Percentiles rank a stretch among this genome's conserved stretches.
Evolutionary conservation across 495 filamentous ascomycete species (phyloP).

Genomic region (Neurospora discreta): DNA sequence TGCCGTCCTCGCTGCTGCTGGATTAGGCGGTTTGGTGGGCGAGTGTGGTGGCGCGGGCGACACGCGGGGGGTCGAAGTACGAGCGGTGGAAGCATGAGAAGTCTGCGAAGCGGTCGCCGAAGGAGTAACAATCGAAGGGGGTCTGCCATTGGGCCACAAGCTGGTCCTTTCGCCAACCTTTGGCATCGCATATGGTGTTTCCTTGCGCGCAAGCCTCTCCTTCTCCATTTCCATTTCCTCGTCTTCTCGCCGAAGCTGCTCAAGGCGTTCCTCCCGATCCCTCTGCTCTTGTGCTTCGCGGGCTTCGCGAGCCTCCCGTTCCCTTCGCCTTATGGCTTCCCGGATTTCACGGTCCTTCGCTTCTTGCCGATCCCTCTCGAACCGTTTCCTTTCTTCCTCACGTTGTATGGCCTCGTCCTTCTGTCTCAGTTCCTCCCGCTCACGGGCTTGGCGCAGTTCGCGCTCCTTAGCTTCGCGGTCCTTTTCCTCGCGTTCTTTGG

Average conservation of each 20-base stretch:
- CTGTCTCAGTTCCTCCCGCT: neutral
- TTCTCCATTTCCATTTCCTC: conserved; percentile 17
- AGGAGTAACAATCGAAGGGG: conserved; percentile 21
- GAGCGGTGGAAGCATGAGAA: neutral
- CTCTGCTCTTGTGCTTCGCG: conserved; percentile 27
- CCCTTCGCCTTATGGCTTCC: conserved; percentile 32
- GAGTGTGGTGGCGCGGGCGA: conserved; percentile 10
- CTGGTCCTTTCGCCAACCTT: conserved; percentile 45
- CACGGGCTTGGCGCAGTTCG: neutral
- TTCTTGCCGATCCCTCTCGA: conserved; percentile 24
- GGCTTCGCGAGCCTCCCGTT: conserved; percentile 18
- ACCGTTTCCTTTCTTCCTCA: conserved; percentile 26
- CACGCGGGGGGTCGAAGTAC: neutral
- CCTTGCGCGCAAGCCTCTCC: conserved; percentile 26
- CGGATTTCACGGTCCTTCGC: conserved; percentile 17
- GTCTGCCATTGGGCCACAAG: conserved; percentile 42
- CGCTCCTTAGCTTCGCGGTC: conserved; percentile 9
- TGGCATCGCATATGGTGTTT: conserved; percentile 39
- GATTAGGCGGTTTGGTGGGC: neutral
- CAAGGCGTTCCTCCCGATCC: conserved; percentile 26
- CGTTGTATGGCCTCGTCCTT: conserved; percentile 5
- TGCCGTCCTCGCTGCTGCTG: neutral
- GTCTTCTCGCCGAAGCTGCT: conserved; percentile 8
- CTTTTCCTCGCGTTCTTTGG: conserved; percentile 23
- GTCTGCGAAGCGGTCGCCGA: conserved; percentile 4